Evolutionary conservation across 495 filamentous ascomycete genomes (phyloP).

Genomic region (Thozetella sp.): DNA sequence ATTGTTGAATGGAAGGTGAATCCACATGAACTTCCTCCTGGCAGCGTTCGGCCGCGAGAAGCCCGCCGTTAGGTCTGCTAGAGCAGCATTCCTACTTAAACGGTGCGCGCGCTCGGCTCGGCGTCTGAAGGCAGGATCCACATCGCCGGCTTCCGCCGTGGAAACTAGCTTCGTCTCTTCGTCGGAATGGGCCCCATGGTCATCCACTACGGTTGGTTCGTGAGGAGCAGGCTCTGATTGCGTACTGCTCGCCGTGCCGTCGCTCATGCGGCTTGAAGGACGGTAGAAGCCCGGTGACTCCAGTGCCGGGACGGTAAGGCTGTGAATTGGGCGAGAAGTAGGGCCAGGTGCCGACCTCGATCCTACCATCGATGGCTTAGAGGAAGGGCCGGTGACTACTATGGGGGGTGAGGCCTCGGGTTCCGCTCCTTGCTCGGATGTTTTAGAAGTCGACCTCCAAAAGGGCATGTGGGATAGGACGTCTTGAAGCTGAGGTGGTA

Average conservation of each 20-base stretch:
- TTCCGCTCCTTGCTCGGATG: constrained; percentile 1
- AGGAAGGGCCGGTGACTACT: constrained; percentile 29
- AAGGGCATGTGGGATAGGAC: background rate
- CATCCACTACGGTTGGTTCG: constrained; percentile 4
- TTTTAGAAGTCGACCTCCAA: background rate
- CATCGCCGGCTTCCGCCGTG: constrained; percentile 8
- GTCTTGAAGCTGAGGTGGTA: background rate
- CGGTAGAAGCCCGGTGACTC: constrained; percentile 19
- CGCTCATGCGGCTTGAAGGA: constrained; percentile 29
- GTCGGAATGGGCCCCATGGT: constrained; percentile 6
- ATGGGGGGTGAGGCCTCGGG: constrained; percentile 30
- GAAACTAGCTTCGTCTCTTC: background rate
- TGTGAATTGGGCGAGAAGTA: constrained; percentile 2
- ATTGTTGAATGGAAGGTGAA: constrained; percentile 68
- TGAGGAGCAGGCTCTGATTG: constrained; percentile 26
- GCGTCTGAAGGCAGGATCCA: constrained; percentile 15
- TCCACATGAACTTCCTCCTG: constrained; percentile 60
- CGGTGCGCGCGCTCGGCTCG: constrained; percentile 11
- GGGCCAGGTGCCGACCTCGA: constrained; percentile 5
- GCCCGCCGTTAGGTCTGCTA: constrained; percentile 30
- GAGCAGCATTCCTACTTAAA: constrained; percentile 7
- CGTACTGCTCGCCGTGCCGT: constrained; percentile 19
- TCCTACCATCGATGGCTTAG: constrained; percentile 19
- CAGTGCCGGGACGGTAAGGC: constrained; percentile 25
- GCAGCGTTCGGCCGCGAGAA: constrained; percentile 39